Evolutionary conservation across 345 rosid genomes (phyloP), one percentile per base, ranked within the genome.

Genomic region (Excoecaria cochinchinensis): DNA sequence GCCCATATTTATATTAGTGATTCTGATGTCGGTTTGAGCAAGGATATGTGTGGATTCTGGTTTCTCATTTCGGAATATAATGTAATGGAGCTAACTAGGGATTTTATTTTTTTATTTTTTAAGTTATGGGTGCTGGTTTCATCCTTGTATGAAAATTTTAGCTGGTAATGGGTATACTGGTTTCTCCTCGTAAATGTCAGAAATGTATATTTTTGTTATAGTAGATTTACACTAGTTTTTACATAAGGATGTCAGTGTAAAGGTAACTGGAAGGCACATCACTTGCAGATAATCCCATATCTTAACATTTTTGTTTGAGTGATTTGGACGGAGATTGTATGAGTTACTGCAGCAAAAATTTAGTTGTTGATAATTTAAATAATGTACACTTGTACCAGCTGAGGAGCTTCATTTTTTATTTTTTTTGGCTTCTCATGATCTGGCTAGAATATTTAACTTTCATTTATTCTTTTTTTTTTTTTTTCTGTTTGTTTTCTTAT

Each of bases 401-500:
- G 48, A 55, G 40, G 68, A 71, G 47, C 15, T 51, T 46, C 52
- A 10, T 42, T 25, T 55, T 78, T 76, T 19, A 60, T 17, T 9
- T 31, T 31, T 31, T 31, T 31, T 71, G 72, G 24, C 55, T 68
- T 71, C 42, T n/a, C 4, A 24, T 74, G 39, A 9, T 65, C 51
- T 14, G 71, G 52, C 65, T 59, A 63, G 74, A 64, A 42, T 56
- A 70, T 24, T 4, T 62, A 13, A 53, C 62, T 50, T 8, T 4
- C 9, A 44, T 44, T 4, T 44, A 44, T 57, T 0, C 10, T n/a
- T 52, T 1, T 5, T 64, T 66, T 71, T 25, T 70, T 59, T 31
- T 51, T 17, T 76, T 22, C 36, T 47, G 4, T 6, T 46, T 75
- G 68, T 66, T 64, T 52, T n/a, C n/a, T 61, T 39, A 24, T 68